Evolutionary conservation across 2,329 filamentous ascomycete genomes (phyloP).

Genomic region (Tolypocladium tropicale): DNA sequence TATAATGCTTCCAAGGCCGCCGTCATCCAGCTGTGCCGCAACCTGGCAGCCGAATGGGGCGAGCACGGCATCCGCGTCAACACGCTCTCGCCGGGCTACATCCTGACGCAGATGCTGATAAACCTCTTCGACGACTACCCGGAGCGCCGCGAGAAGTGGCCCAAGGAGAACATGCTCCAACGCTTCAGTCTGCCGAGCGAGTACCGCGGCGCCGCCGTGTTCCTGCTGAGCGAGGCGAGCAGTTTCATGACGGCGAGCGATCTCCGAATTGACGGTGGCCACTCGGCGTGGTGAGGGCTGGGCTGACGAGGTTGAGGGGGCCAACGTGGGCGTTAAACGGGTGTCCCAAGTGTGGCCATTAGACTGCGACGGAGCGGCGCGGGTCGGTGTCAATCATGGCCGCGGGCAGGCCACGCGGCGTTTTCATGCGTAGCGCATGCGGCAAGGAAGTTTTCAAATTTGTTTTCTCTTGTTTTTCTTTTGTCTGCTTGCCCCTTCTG

Average conservation of each 20-base stretch:
- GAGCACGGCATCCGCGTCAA: slow-evolving; percentile 66
- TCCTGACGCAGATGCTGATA: slow-evolving; percentile 75
- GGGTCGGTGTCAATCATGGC: background rate
- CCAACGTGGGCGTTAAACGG: background rate
- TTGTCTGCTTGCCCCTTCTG: background rate
- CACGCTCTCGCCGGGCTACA: slow-evolving; percentile 71
- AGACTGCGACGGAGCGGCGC: background rate
- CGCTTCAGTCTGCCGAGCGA: slow-evolving; percentile 57
- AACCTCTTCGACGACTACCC: slow-evolving; percentile 67
- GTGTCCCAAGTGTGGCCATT: background rate
- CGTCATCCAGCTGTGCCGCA: slow-evolving; percentile 60
- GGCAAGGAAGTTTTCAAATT: background rate
- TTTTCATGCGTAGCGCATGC: background rate
- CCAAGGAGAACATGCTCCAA: slow-evolving; percentile 75
- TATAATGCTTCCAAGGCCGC: slow-evolving; percentile 72
- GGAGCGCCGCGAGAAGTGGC: slow-evolving; percentile 58
- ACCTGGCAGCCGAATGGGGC: slow-evolving; percentile 66
- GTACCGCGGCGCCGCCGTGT: slow-evolving; percentile 62
- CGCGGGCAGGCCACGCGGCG: background rate
- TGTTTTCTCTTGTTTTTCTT: background rate
- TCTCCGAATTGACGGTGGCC: slow-evolving; percentile 61
- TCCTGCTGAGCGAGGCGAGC: slow-evolving; percentile 61
- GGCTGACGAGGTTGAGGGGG: background rate
- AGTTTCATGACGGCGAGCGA: slow-evolving; percentile 68
- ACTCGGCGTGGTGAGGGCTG: slow-evolving; percentile 43